Conservation (phyloP, 768 basidiomycete genomes). For the Phlegmacium glaucopus region DNA sequence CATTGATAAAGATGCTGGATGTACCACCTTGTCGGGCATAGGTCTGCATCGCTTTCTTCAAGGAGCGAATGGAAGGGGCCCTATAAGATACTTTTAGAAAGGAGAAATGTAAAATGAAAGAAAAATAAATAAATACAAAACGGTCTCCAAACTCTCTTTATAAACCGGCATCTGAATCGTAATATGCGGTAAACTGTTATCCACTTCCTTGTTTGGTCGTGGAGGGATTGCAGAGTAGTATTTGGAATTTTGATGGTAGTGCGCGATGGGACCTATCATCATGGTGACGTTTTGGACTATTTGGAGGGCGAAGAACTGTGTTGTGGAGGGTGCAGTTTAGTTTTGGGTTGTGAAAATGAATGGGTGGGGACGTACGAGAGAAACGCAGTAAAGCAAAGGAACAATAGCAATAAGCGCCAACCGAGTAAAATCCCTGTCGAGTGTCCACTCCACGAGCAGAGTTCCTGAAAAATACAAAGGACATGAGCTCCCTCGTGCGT, state of each 20-base stretch:
- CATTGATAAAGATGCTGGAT: slow-evolving; percentile 72
- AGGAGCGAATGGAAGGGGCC: slow-evolving; percentile 63
- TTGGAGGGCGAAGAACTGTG: slow-evolving; percentile 73
- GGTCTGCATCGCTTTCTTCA: slow-evolving; percentile 84
- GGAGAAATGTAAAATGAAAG: background rate
- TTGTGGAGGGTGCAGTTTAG: slow-evolving; percentile 14
- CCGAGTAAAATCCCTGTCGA: slow-evolving; percentile 58
- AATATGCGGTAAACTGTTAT: slow-evolving; percentile 65
- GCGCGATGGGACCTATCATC: slow-evolving; percentile 77
- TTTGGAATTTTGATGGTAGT: slow-evolving; percentile 74
- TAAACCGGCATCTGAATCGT: slow-evolving; percentile 86
- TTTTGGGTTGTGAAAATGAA: slow-evolving; percentile 16
- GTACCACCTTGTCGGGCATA: slow-evolving; percentile 84
- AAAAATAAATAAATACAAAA: slow-evolving; percentile 42
- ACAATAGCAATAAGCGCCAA: slow-evolving; percentile 60
- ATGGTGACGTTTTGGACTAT: slow-evolving; percentile 66
- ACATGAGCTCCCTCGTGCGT: no score
- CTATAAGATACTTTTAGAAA: slow-evolving; percentile 25
- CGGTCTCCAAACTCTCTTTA: slow-evolving; percentile 70
- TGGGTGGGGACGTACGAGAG: slow-evolving; percentile 39
- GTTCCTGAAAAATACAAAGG: slow-evolving; percentile 32
- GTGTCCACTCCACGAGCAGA: slow-evolving; percentile 59
- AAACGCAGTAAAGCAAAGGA: slow-evolving; percentile 74
- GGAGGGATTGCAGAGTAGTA: slow-evolving; percentile 76
- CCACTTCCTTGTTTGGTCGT: slow-evolving; percentile 39